These are phyloP conservation scores for Dovyalis caffra DNA, from an alignment of 345 rosid species.

Conservation along the genomic window DNA sequence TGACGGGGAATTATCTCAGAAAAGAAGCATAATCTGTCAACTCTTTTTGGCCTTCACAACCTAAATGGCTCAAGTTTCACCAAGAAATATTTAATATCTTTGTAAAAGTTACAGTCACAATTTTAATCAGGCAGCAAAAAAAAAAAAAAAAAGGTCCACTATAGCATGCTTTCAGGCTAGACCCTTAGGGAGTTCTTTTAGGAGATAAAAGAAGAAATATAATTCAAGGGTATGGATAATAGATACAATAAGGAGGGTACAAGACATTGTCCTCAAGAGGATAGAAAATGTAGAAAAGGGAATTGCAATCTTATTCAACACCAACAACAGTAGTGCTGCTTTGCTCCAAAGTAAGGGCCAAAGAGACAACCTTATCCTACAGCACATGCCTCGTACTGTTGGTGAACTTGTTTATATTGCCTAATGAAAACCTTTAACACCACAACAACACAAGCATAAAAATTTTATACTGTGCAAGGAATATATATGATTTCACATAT, in stretches of 20 bases:
- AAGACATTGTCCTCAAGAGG: background rate
- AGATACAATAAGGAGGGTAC: background rate
- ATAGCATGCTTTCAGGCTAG: background rate
- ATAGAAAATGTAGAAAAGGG: background rate
- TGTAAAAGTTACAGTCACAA: no score
- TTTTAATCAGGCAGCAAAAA: background rate
- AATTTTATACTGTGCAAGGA: background rate
- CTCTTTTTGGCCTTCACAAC: background rate
- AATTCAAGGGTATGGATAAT: background rate
- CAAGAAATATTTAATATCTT: background rate
- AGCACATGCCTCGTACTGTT: background rate
- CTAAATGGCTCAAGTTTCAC: constrained; percentile 1
- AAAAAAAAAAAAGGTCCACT: background rate
- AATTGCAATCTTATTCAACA: background rate
- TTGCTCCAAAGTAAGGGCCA: background rate
- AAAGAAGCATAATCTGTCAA: background rate
- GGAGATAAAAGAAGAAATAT: background rate
- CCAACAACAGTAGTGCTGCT: background rate
- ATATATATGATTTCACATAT: background rate
- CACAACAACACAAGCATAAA: background rate
- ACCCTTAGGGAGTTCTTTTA: background rate
- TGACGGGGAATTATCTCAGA: background rate
- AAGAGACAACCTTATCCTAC: background rate
- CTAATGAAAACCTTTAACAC: background rate
- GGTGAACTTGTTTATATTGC: background rate